A percentile compares a stretch with the other conserved stretches of the same genome.
Conservation (phyloP, 2,329 filamentous ascomycete species). For the Helotiales sp. region DNA sequence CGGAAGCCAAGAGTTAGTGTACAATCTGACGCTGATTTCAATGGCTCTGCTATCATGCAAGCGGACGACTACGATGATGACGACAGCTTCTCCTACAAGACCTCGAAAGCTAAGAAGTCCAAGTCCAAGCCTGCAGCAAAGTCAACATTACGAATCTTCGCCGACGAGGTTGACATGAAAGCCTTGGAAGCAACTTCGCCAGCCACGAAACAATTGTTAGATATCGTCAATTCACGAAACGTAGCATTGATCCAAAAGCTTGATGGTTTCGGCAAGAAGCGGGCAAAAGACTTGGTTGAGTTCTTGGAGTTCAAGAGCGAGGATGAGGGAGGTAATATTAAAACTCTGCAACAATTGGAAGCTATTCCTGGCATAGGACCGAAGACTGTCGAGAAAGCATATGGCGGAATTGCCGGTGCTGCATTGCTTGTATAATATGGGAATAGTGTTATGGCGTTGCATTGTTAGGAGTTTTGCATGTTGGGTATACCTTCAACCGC, state of each 20-base stretch:
- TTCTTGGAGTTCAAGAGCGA: slow-evolving; percentile 49
- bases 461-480: slow-evolving; percentile 17
- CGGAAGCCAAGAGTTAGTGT: slow-evolving; percentile 27
- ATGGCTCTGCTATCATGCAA: slow-evolving; percentile 34
- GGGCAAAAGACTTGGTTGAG: slow-evolving; percentile 61
- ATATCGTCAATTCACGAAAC: slow-evolving; percentile 74
- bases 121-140: slow-evolving; percentile 36
- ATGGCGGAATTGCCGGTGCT: slow-evolving; percentile 36
- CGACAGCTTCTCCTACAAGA: slow-evolving; percentile 33
- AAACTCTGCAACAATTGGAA: slow-evolving; percentile 51
- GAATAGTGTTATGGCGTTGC: slow-evolving; percentile 13
- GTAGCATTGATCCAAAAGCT: slow-evolving; percentile 63
- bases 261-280: slow-evolving; percentile 72
- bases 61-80: slow-evolving; percentile 42
- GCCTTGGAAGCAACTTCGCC: slow-evolving; percentile 37
- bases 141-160: slow-evolving; percentile 28
- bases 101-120: slow-evolving; percentile 31
- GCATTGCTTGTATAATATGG: slow-evolving; percentile 24
- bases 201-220: slow-evolving; percentile 61
- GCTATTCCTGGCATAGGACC: slow-evolving; percentile 58
- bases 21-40: slow-evolving; percentile 37
- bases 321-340: slow-evolving; percentile 44
- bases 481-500: slow-evolving; percentile 2
- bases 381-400: slow-evolving; percentile 55
- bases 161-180: slow-evolving; percentile 43